Conservation (phyloP, 768 basidiomycete genomes). For the Strobilomyces confusus region DNA sequence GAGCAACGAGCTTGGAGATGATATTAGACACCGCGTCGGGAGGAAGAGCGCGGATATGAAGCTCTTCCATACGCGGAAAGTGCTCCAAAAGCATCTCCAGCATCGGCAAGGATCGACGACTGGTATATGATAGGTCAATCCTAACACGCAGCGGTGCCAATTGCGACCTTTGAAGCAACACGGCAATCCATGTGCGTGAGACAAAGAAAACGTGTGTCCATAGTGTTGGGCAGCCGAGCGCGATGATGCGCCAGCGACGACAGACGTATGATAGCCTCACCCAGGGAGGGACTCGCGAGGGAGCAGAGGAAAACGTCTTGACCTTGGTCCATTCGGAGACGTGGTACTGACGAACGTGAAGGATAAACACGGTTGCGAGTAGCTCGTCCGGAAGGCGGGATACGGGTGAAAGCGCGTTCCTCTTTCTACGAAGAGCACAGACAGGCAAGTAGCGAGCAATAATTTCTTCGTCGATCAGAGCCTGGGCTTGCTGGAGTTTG, state of each 20-base stretch:
- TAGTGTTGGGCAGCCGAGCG: neutral
- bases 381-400: conserved; percentile 4
- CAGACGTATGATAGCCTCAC: neutral
- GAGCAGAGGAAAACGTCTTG: neutral
- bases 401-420: neutral
- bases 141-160: neutral
- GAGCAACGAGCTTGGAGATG: neutral
- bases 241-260: conserved; percentile 1
- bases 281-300: neutral
- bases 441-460: neutral
- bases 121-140: neutral
- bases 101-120: neutral
- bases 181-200: neutral
- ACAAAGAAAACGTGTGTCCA: conserved; percentile 2
- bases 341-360: neutral
- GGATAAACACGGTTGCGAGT: neutral
- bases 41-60: conserved; percentile 1
- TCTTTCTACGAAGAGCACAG: neutral
- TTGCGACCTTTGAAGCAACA: conserved; percentile 1
- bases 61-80: neutral
- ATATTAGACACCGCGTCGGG: neutral
- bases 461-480: neutral
- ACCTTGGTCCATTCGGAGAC: neutral
- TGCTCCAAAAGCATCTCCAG: conserved; percentile 1
- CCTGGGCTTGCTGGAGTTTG: neutral